These are phyloP conservation scores for Sphaerobolus stellatus DNA, from an alignment of 1,284 basidiomycete genomes.

Conservation along the genomic window DNA sequence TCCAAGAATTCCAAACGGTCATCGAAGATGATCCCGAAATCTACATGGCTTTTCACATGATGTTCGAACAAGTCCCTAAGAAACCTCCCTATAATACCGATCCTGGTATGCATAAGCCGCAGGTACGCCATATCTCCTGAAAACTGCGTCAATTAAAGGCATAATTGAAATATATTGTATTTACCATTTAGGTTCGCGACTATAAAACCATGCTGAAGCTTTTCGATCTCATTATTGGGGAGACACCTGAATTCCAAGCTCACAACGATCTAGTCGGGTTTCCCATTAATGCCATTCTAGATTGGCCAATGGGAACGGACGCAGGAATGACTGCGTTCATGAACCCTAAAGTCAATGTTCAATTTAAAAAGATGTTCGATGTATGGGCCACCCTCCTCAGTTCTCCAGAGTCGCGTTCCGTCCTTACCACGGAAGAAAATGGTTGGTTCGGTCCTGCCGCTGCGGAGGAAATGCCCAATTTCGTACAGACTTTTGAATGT, in stretches of 20 bases:
- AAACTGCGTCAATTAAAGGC: too few species aligned
- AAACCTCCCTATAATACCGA: constrained; percentile 28
- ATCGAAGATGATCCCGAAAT: constrained; percentile 41
- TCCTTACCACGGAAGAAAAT: constrained; percentile 35
- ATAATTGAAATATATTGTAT: background rate
- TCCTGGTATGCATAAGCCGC: constrained; percentile 22
- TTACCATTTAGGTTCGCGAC: constrained; percentile 36
- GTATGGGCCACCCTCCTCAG: constrained; percentile 47
- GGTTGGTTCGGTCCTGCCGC: constrained; percentile 49
- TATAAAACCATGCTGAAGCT: constrained; percentile 45
- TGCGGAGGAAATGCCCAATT: too few species aligned
- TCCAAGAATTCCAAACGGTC: constrained; percentile 40
- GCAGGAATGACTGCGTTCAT: constrained; percentile 6
- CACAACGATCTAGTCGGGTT: constrained; percentile 40
- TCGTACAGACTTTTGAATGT: constrained; percentile 38
- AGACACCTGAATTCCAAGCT: constrained; percentile 42
- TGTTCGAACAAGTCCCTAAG: constrained; percentile 35
- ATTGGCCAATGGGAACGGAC: constrained; percentile 33
- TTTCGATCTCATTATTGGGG: constrained; percentile 42
- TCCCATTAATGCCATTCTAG: constrained; percentile 45
- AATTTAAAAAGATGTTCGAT: constrained; percentile 42
- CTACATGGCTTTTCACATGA: constrained; percentile 39
- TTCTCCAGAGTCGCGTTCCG: constrained; percentile 40
- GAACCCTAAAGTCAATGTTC: constrained; percentile 35
- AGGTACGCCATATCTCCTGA: too few species aligned